Evolutionary conservation across 2,329 filamentous ascomycete species (phyloP).

Genomic region (Diaporthe humulicola): DNA sequence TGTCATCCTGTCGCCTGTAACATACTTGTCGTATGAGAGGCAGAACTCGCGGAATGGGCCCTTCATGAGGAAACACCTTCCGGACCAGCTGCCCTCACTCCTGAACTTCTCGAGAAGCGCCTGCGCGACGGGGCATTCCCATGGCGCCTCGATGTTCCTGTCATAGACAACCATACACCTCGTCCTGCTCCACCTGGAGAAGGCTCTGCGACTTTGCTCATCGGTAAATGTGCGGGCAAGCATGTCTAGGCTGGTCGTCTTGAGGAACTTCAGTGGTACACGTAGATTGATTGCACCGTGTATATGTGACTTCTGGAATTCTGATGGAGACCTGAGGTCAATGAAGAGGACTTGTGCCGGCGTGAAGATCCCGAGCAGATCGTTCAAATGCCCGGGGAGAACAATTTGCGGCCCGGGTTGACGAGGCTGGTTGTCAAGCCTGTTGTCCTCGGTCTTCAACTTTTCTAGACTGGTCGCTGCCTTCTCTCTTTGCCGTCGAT

Average conservation of each 20-base stretch:
- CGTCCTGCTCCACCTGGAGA: slow-evolving; percentile 61
- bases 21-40: slow-evolving; percentile 64
- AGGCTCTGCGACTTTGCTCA: slow-evolving; percentile 60
- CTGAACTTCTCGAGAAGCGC: slow-evolving; percentile 60
- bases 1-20: slow-evolving; percentile 58
- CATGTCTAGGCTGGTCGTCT: slow-evolving; percentile 62
- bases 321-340: slow-evolving; percentile 61
- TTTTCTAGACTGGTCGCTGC: slow-evolving; percentile 60
- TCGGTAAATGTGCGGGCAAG: slow-evolving; percentile 64
- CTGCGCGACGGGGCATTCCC: slow-evolving; percentile 65
- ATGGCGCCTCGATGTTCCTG: slow-evolving; percentile 60
- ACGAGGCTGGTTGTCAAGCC: slow-evolving; percentile 41
- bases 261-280: slow-evolving; percentile 62
- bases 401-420: slow-evolving; percentile 60
- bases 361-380: slow-evolving; percentile 63
- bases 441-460: slow-evolving; percentile 56
- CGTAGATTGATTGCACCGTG: slow-evolving; percentile 66
- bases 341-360: slow-evolving; percentile 61
- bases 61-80: slow-evolving; percentile 67
- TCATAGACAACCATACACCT: slow-evolving; percentile 68
- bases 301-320: slow-evolving; percentile 66
- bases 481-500: slow-evolving; percentile 63
- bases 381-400: slow-evolving; percentile 63
- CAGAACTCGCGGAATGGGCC: slow-evolving; percentile 70
- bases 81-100: slow-evolving; percentile 59